These are phyloP conservation scores for Cochlearia excelsa DNA, from an alignment of 345 rosid genomes.

Conservation along the genomic window DNA sequence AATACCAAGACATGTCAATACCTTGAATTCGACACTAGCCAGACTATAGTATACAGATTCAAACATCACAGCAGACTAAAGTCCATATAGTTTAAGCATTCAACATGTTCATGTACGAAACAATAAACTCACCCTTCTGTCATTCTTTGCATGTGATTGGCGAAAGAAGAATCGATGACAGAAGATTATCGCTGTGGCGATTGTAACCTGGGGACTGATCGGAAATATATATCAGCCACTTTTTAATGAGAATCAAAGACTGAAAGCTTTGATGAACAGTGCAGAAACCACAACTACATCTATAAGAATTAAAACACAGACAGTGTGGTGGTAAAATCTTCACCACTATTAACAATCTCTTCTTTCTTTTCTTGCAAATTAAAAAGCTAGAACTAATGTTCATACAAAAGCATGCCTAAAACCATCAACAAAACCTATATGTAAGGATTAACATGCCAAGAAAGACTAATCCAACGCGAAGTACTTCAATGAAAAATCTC, in stretches of 20 bases:
- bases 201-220: constrained; percentile 96
- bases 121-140: constrained; percentile 66
- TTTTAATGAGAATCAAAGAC: constrained; percentile 29
- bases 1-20: constrained; percentile 1
- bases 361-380: constrained; percentile 4
- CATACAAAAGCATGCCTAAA: constrained; percentile 7
- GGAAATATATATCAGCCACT: constrained; percentile 23
- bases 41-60: constrained; percentile 22
- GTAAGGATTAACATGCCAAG: constrained; percentile 12
- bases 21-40: constrained; percentile 23
- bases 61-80: constrained; percentile 6
- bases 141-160: constrained; percentile 95
- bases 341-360: constrained; percentile 10
- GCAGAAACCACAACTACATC: constrained; percentile 15
- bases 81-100: background rate
- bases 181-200: constrained; percentile 96
- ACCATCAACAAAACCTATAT: constrained; percentile 7
- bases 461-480: constrained; percentile 5
- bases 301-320: constrained; percentile 6
- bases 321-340: background rate
- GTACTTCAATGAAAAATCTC: background rate
- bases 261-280: constrained; percentile 18
- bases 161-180: constrained; percentile 95
- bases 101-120: constrained; percentile 1
- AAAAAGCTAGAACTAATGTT: constrained; percentile 6